A percentile compares a stretch with the other conserved stretches of the same genome.
Conservation (phyloP, 345 rosid genomes). For the Populus nigra region DNA sequence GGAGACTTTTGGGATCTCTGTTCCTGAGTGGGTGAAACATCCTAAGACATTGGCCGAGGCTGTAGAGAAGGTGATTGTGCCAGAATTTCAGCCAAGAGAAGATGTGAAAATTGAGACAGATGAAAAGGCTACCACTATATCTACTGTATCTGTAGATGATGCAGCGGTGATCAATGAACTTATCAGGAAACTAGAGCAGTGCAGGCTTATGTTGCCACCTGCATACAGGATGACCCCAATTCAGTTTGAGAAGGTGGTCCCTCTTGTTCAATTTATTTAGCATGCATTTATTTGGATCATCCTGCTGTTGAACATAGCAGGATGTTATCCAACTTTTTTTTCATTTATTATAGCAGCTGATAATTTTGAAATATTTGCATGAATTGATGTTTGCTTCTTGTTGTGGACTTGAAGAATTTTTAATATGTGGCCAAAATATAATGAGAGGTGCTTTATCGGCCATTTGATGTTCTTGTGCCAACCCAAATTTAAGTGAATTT, state of each 20-base stretch:
- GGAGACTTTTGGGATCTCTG: slow-evolving; percentile 79
- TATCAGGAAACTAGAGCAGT: slow-evolving; percentile 58
- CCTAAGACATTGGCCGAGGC: slow-evolving; percentile 63
- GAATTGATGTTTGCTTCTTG: neutral
- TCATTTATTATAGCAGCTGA: too few relatives aligned
- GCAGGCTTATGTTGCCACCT: slow-evolving; percentile 50
- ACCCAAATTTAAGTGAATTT: neutral
- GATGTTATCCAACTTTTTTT: neutral
- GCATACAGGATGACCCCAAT: slow-evolving; percentile 84
- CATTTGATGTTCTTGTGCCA: neutral
- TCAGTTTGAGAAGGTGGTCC: slow-evolving; percentile 93
- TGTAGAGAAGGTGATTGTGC: slow-evolving; percentile 70
- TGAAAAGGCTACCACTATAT: slow-evolving; percentile 80
- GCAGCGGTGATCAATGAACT: slow-evolving; percentile 68
- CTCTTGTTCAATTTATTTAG: slow-evolving; percentile 3
- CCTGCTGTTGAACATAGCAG: neutral
- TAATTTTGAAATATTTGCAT: neutral
- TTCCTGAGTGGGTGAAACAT: slow-evolving; percentile 79
- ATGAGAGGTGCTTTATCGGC: neutral
- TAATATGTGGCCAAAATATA: neutral
- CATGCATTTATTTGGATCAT: neutral
- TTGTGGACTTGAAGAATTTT: neutral
- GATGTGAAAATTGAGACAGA: slow-evolving; percentile 82
- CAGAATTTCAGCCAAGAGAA: slow-evolving; percentile 82
- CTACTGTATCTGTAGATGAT: slow-evolving; percentile 83